Base-by-base conservation (phyloP, 371 early-diverging fungal species). In the Batkoa obscura region DNA sequence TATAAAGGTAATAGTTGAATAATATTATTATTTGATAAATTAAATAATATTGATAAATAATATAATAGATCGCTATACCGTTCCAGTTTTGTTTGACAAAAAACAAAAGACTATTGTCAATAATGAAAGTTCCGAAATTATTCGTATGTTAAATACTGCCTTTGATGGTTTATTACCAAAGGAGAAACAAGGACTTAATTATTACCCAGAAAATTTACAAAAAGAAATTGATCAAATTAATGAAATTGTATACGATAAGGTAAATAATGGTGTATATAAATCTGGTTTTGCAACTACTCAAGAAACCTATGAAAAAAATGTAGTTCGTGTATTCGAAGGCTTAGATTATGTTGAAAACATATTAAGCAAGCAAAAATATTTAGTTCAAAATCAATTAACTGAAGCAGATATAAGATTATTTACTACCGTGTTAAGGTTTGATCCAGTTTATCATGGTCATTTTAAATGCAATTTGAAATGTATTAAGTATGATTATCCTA, bases 111-210 rank as follows among this genome's bases (percentile, higher is more conserved):
- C 91, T n/a, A 92, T 95, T 55, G 96, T 95, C 32, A 96, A 88
- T 77, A 96, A 96, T 68, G 96, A 96, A 66, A 81, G 81, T 58
- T 82, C 85, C 3, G 96, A 96, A 66, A 92, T 96, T 59, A 94
- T 96, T 58, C 81, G 94, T 39, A 89, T 93, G 74, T 72, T 95
- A 60, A 94, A 94, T 72, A 73, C 76, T 1, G 84, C 74, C 2
- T 96, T 95, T 59, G 81, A 94, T 65, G 71, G 74, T 30, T 61
- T 74, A 34, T 60, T 82, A 1, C 74, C 81, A 36, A 72, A 76
- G 17, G 80, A 80, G 63, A 73, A 71, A 46, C 72, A 73, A 15
- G 76, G 70, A 13, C 45, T 82, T 49, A 75, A 80, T 52, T 88
- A 71, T 54, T 94, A 93, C 64, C 96, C 94, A 0, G 78, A 80